A percentile compares a stretch with the other conserved stretches of the same genome.
phyloP scores from a whole-genome alignment of 805 yeast genomes.

The Pichia thaimueangensis region DNA sequence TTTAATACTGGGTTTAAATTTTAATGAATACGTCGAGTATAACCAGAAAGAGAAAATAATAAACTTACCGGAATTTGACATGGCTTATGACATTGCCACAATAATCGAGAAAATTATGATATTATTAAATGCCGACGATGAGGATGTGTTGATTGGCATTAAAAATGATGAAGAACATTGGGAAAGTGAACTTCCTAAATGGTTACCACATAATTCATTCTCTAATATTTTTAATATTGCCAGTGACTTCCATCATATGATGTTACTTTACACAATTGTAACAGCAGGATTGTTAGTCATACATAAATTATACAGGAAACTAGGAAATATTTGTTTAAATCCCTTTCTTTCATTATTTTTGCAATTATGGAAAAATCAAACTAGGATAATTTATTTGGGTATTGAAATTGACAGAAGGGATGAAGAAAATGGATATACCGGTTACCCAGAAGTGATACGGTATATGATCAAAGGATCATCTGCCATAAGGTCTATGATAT shows the following conservation, averaged over 20 bases:
- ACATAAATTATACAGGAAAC: slow-evolving; percentile 34
- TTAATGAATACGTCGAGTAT: slow-evolving; percentile 17
- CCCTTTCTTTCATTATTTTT: slow-evolving; percentile 57
- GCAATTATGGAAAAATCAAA: slow-evolving; percentile 61
- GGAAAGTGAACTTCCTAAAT: slow-evolving; percentile 26
- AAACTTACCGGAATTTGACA: slow-evolving; percentile 30
- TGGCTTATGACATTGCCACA: slow-evolving; percentile 27
- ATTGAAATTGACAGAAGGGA: slow-evolving; percentile 51
- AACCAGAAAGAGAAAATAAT: slow-evolving; percentile 18
- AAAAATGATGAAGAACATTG: slow-evolving; percentile 35
- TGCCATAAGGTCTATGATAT: slow-evolving; percentile 55
- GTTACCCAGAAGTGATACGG: slow-evolving; percentile 40
- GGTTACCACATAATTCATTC: slow-evolving; percentile 33
- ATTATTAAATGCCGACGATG: slow-evolving; percentile 38
- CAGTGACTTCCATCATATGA: slow-evolving; percentile 33
- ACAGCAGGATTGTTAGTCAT: slow-evolving; percentile 39
- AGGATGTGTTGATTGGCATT: slow-evolving; percentile 33
- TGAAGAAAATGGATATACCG: slow-evolving; percentile 35
- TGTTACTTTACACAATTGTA: slow-evolving; percentile 39
- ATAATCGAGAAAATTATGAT: slow-evolving; percentile 34
- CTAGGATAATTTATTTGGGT: slow-evolving; percentile 52
- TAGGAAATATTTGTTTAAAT: slow-evolving; percentile 37
- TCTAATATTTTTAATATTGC: slow-evolving; percentile 20
- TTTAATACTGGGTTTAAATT: slow-evolving; percentile 12
- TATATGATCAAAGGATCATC: slow-evolving; percentile 55